These are phyloP conservation scores for Xanthoceras sorbifolium DNA, from an alignment of 345 rosid species.

Conservation along the genomic window DNA sequence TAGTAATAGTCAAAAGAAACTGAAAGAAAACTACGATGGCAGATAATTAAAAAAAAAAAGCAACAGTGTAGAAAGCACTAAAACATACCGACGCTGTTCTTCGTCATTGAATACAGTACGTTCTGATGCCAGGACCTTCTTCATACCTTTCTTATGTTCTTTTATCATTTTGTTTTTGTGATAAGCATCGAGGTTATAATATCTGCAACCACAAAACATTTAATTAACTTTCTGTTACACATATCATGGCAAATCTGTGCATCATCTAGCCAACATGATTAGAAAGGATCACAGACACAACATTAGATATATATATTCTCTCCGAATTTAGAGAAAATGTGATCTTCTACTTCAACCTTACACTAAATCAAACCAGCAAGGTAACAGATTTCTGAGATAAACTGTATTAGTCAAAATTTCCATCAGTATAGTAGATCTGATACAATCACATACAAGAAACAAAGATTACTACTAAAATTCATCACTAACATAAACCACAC, in stretches of 20 bases:
- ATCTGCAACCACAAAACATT: conserved; percentile 47
- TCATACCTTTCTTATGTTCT: conserved; percentile 65
- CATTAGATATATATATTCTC: not conserved
- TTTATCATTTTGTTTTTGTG: conserved; percentile 70
- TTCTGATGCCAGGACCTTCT: conserved; percentile 57
- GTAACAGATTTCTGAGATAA: not conserved
- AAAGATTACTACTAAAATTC: not conserved
- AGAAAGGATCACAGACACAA: not conserved
- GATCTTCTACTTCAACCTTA: conserved; percentile 4
- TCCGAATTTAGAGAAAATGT: not conserved
- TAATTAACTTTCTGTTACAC: not conserved
- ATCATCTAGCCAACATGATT: not conserved
- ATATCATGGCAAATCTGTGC: not conserved
- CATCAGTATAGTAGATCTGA: not conserved
- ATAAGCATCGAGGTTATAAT: conserved; percentile 88
- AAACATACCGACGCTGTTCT: conserved; percentile 81
- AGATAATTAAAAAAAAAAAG: not conserved
- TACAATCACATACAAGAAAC: not conserved
- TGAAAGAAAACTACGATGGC: not conserved
- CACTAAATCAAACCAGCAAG: not conserved
- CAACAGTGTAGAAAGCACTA: not conserved
- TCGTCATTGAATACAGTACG: conserved; percentile 94
- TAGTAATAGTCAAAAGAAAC: not conserved
- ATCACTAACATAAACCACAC: not conserved
- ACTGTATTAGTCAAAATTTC: not conserved